Conservation (phyloP, 805 yeast genomes). For the Candida dendrica region DNA sequence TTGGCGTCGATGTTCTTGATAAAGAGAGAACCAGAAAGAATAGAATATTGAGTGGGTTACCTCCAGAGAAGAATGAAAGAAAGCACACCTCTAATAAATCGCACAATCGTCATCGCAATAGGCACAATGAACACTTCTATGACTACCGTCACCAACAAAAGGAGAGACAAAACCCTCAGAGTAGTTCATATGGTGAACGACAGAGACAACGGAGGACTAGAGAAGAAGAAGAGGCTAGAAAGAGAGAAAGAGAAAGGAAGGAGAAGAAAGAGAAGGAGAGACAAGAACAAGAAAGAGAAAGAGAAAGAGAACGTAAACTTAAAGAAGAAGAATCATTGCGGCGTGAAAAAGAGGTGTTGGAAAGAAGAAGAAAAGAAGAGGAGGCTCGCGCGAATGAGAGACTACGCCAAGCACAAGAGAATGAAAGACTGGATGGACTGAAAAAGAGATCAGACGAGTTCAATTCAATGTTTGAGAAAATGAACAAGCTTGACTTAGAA, state of each 20-base stretch:
- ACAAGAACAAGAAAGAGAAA: conserved; percentile 1
- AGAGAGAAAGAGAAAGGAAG: conserved; percentile 1
- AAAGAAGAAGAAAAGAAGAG: conserved; percentile 9
- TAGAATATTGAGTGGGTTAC: background rate
- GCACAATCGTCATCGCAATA: background rate
- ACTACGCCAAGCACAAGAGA: background rate
- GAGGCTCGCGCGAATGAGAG: background rate
- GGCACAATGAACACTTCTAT: no score
- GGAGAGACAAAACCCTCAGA: no score
- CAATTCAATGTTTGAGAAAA: background rate
- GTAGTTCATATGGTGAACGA: background rate
- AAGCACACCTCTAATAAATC: background rate
- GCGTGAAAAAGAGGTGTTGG: conserved; percentile 12
- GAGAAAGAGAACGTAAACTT: conserved; percentile 3
- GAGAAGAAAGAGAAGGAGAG: conserved; percentile 2
- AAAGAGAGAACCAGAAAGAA: background rate
- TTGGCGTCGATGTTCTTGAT: background rate
- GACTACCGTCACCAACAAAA: no score
- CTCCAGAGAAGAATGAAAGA: background rate
- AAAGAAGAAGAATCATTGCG: conserved; percentile 17
- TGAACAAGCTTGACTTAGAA: background rate
- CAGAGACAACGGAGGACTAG: background rate
- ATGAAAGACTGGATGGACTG: background rate
- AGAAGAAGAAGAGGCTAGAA: conserved; percentile 3
- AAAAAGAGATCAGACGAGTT: background rate